phyloP scores from a whole-genome alignment of 2,329 filamentous ascomycete genomes.

The Plectosphaerella plurivora region DNA sequence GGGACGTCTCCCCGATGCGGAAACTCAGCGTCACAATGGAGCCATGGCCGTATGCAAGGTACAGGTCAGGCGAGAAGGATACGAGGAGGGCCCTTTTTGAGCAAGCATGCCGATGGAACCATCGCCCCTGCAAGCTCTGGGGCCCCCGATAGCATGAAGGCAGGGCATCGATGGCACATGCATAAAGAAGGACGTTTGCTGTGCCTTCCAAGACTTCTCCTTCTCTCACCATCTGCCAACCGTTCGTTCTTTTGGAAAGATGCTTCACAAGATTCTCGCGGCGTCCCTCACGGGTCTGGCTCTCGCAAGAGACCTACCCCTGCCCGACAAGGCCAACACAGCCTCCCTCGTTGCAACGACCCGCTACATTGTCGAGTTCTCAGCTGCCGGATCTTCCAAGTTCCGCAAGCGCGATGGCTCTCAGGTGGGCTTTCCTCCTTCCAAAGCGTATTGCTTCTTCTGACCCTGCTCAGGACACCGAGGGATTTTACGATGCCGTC shows the following conservation, averaged over 20 bases:
- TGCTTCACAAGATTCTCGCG: not conserved
- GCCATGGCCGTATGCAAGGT: not conserved
- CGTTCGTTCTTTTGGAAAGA: not conserved
- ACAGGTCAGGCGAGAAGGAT: not conserved
- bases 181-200: not conserved
- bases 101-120: not conserved
- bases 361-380: slow-evolving; percentile 1
- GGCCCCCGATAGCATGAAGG: too few species aligned
- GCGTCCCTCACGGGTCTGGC: not conserved
- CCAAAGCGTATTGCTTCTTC: too few species aligned
- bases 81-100: not conserved
- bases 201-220: not conserved
- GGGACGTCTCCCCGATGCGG: not conserved
- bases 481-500: not conserved
- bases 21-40: not conserved
- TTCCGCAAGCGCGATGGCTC: not conserved
- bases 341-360: not conserved
- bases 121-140: not conserved
- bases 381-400: not conserved
- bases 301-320: not conserved
- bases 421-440: not conserved
- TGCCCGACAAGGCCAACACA: not conserved
- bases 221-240: not conserved
- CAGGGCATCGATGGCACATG: not conserved
- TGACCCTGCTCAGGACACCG: not conserved